Conservation (phyloP, 139 green algal species). For the Chlorella sp. region DNA sequence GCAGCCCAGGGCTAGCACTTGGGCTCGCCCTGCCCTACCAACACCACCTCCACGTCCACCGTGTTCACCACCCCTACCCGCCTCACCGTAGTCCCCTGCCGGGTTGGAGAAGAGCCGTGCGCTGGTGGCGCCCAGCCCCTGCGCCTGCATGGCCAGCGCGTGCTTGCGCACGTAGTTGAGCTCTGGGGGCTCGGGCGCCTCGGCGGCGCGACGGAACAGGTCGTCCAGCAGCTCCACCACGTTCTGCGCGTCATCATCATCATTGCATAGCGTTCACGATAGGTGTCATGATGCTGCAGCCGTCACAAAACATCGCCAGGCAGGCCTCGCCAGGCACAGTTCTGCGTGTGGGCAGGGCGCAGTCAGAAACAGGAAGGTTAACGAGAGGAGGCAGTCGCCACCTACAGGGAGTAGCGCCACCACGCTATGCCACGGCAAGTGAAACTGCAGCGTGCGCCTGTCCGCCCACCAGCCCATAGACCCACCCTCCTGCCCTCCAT, state of each 20-base stretch:
- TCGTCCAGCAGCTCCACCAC: slow-evolving; percentile 97
- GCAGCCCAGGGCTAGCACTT: no score
- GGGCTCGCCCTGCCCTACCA: no score
- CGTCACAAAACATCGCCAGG: no score
- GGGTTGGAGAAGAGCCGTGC: slow-evolving; percentile 93
- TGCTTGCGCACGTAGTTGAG: slow-evolving; percentile 96
- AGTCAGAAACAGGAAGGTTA: no score
- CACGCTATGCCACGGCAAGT: background rate
- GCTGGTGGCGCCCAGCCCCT: slow-evolving; percentile 58
- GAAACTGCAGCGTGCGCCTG: background rate
- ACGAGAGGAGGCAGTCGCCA: background rate
- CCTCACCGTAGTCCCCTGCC: slow-evolving; percentile 84
- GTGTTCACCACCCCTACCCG: no score
- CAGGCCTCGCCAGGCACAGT: no score
- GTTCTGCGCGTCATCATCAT: slow-evolving; percentile 35
- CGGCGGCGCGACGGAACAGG: slow-evolving; percentile 72
- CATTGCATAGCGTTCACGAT: no score
- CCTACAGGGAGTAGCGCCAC: background rate
- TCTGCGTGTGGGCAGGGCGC: no score
- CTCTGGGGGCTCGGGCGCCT: slow-evolving; percentile 69
- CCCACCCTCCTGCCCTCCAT: no score
- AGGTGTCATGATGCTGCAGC: no score
- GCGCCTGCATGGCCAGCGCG: slow-evolving; percentile 50
- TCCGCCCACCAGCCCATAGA: no score
- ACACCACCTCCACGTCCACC: no score